Conservation (phyloP, 805 yeast genomes). For the Saccharomycopsis fibuligera region DNA sequence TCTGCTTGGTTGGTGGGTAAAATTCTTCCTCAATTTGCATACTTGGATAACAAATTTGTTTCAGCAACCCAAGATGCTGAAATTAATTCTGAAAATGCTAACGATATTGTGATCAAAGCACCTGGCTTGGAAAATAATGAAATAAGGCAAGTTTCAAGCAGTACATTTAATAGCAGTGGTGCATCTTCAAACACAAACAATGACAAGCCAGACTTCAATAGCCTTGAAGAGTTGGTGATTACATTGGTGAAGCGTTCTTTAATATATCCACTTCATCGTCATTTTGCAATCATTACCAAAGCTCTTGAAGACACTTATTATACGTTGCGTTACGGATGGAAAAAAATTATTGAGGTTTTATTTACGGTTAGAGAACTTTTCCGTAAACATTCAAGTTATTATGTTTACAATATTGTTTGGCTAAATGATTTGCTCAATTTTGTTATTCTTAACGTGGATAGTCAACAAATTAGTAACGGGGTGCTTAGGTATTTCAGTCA, state of each 20-base stretch:
- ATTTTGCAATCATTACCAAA: conserved; percentile 48
- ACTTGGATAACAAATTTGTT: conserved; percentile 53
- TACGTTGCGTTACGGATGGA: conserved; percentile 61
- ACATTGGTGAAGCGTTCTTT: conserved; percentile 69
- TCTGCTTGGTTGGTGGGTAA: conserved; percentile 95
- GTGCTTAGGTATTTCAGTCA: conserved; percentile 4
- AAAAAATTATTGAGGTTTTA: conserved; percentile 53
- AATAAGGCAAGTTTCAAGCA: conserved; percentile 18
- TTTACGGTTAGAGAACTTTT: conserved; percentile 64
- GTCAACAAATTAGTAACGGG: conserved; percentile 28
- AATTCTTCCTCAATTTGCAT: conserved; percentile 69
- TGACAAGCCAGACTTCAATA: neutral
- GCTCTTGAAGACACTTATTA: conserved; percentile 74
- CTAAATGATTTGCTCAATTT: conserved; percentile 74
- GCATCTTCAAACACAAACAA: conserved; percentile 14
- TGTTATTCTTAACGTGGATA: conserved; percentile 52
- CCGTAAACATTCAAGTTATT: conserved; percentile 76
- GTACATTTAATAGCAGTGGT: conserved; percentile 22
- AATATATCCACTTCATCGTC: conserved; percentile 73
- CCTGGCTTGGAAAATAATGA: neutral
- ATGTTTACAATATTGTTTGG: conserved; percentile 73
- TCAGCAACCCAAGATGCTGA: neutral
- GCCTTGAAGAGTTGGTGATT: conserved; percentile 46
- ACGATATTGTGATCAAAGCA: neutral
- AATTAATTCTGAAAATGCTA: neutral